Evolutionary conservation across 345 rosid genomes (phyloP).

Genomic region (Eutrema japonicum): DNA sequence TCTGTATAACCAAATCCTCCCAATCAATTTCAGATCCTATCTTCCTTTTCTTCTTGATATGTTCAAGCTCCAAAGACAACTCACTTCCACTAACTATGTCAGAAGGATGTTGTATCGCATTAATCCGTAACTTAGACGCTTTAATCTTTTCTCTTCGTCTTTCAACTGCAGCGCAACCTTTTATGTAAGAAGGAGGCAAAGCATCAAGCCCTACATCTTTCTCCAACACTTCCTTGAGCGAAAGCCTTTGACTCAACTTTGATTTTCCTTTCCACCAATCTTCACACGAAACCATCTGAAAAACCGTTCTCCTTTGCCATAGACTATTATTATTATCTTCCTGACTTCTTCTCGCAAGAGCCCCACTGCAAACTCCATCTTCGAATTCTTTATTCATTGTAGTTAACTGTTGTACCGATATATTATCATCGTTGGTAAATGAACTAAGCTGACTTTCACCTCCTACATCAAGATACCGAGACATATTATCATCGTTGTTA

Average conservation of each 20-base stretch:
- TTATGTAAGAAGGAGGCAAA: conserved; percentile 72
- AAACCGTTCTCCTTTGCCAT: not conserved
- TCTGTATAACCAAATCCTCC: conserved; percentile 89
- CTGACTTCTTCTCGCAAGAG: conserved; percentile 18
- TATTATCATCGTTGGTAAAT: conserved; percentile 40
- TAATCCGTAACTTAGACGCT: conserved; percentile 66
- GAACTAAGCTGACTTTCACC: not conserved
- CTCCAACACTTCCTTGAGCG: conserved; percentile 67
- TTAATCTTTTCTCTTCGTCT: conserved; percentile 67
- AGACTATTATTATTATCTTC: not conserved
- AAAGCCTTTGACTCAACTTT: conserved; percentile 65
- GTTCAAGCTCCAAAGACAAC: conserved; percentile 30
- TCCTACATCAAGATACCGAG: too few relatives aligned
- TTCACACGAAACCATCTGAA: conserved; percentile 32
- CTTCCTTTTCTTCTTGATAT: conserved; percentile 56
- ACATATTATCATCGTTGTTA: not conserved
- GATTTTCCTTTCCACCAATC: conserved; percentile 92
- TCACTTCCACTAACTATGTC: conserved; percentile 24
- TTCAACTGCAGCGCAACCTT: conserved; percentile 51
- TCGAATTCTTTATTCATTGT: conserved; percentile 51
- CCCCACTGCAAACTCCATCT: conserved; percentile 36
- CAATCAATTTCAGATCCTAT: conserved; percentile 56
- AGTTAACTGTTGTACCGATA: conserved; percentile 57
- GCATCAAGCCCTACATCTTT: conserved; percentile 67
- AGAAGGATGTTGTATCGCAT: conserved; percentile 53